phyloP scores from a whole-genome alignment of 106 monocot genomes.

The Chionographis japonica region DNA sequence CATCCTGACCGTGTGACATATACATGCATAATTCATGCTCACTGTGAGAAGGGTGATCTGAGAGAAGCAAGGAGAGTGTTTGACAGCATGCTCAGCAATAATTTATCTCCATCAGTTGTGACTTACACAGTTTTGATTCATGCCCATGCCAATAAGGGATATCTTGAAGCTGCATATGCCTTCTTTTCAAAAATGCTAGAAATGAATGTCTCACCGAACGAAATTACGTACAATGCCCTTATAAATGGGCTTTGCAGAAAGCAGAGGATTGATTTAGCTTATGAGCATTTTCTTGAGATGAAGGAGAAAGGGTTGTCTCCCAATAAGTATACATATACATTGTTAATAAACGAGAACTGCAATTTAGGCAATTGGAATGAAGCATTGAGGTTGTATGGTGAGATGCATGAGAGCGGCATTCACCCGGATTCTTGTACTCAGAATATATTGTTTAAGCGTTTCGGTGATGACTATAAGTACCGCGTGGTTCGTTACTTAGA shows the following conservation, averaged over 20 bases:
- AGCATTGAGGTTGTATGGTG: conserved; percentile 57
- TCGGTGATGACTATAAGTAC: conserved; percentile 36
- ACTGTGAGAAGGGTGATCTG: conserved; percentile 40
- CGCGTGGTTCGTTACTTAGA: conserved; percentile 38
- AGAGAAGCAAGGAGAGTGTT: conserved; percentile 37
- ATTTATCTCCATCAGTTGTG: conserved; percentile 60
- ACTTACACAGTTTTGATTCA: conserved; percentile 86
- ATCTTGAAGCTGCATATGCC: conserved; percentile 34
- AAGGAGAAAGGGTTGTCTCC: conserved; percentile 63
- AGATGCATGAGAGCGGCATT: conserved; percentile 68
- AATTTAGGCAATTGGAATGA: conserved; percentile 57
- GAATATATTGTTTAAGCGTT: conserved; percentile 51
- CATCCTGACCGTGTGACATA: conserved; percentile 77
- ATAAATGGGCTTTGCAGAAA: conserved; percentile 77
- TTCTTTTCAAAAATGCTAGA: conserved; percentile 52
- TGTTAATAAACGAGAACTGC: conserved; percentile 67
- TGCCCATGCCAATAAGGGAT: conserved; percentile 51
- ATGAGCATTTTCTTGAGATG: conserved; percentile 68
- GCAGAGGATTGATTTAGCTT: conserved; percentile 35
- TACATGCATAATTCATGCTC: conserved; percentile 87
- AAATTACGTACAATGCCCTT: conserved; percentile 82
- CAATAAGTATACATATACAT: conserved; percentile 83
- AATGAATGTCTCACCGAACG: conserved; percentile 48
- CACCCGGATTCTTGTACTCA: conserved; percentile 59
- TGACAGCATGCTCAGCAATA: conserved; percentile 41